Base-by-base conservation (phyloP, 2,329 filamentous ascomycete genomes). In the Calonectria pseudoreteaudii region DNA sequence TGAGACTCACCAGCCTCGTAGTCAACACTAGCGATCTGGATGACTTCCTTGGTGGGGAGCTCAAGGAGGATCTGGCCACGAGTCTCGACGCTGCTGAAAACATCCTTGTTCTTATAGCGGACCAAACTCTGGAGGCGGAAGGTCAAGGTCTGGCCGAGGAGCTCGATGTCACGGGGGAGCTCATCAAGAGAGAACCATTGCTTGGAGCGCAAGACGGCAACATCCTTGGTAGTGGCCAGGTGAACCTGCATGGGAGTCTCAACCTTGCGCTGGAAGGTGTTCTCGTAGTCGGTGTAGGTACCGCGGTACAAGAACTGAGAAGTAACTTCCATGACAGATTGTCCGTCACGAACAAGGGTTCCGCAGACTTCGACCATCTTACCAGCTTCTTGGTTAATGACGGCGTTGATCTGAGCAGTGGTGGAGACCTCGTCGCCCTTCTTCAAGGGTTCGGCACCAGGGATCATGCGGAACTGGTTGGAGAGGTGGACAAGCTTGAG, bases 361-460 rank as follows among this genome's bases (percentile, higher is more conserved):
- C 97, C 97, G 81, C 96, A 98, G n/a, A 99, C 96, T 86, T 99
- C 97, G 23, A 99, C 97, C 96, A 99, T 98, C 90, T 99, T 99
- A 62, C 97, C 97, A 74, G 97, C 95, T 18, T 98, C 95, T 85
- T 99, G 96, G 87, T 98, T 99, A 88, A 99, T 94, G 81, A 99
- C 95, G 20, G 97, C 95, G 81, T 99, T 98, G 87, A 99, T 94
- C 84, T 97, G 95, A 53, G 97, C 97, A 70, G 95, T 98, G 4
- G 97, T 98, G 75, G 95, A 93, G 26, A 99, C 91, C 75, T 96
- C 92, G 83, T 99, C 97, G 36, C 95, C 97, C 87, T 98, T 98
- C 90, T 98, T 97, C 75, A 99, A 87, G 20, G 97, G 96, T 83
- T 98, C 93, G 1, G 96, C 97, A 70, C 97, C 97, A 36, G 97